phyloP scores from a whole-genome alignment of 2,329 filamentous ascomycete genomes.

The Apiospora rasikravindrae region DNA sequence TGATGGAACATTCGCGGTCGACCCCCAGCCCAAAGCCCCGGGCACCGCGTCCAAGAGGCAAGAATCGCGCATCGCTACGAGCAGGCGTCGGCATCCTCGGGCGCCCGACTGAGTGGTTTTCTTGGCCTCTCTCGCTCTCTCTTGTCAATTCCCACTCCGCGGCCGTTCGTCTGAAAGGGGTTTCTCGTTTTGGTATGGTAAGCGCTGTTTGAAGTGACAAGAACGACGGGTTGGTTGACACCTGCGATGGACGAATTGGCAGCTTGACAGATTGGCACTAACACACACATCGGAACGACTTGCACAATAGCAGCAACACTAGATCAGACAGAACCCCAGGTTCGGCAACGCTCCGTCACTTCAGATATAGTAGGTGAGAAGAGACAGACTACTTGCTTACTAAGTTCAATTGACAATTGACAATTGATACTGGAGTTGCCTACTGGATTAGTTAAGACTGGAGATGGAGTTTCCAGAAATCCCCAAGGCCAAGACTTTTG shows the following conservation, averaged over 20 bases:
- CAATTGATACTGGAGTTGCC: neutral
- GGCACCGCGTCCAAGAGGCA: neutral
- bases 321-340: neutral
- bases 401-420: no score
- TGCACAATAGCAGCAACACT: neutral
- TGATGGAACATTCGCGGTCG: conserved; percentile 2
- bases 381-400: neutral
- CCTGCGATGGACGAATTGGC: neutral
- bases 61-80: neutral
- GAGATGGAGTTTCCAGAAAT: neutral
- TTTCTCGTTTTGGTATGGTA: neutral
- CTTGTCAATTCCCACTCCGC: neutral
- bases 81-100: neutral
- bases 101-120: neutral
- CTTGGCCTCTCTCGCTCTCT: neutral
- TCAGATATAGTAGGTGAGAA: neutral
- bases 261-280: neutral
- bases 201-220: neutral
- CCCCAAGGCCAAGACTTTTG: neutral
- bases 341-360: neutral
- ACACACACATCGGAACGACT: neutral
- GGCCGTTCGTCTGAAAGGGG: neutral
- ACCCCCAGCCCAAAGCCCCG: neutral
- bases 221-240: conserved; percentile 1
- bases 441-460: neutral